Evolutionary conservation across 352 stramenopile genomes (phyloP).

Genomic region (Globisporangium nagaii): DNA sequence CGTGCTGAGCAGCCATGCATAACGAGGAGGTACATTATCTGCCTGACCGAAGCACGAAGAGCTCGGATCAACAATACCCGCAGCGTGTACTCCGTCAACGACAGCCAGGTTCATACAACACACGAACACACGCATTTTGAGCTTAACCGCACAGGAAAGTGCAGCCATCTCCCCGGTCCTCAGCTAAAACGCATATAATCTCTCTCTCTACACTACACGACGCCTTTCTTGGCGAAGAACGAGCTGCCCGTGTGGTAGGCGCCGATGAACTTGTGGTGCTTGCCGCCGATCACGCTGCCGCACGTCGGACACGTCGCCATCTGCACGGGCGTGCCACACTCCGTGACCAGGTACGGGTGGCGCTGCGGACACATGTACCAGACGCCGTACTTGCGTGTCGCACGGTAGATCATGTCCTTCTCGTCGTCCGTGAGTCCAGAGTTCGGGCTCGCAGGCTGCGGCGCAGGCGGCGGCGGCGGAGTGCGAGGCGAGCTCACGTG

Average conservation of each 20-base stretch:
- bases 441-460: conserved; percentile 5
- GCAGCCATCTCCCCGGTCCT: too few relatives aligned
- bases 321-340: conserved; percentile 21
- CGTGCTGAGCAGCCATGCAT: too few relatives aligned
- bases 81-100: too few relatives aligned
- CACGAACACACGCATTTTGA: too few relatives aligned
- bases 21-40: too few relatives aligned
- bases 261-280: conserved; percentile 8
- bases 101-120: neutral
- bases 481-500: neutral
- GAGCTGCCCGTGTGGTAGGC: conserved; percentile 4
- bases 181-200: too few relatives aligned
- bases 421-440: conserved; percentile 22
- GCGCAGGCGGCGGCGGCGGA: neutral
- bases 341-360: conserved; percentile 29
- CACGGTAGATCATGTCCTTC: conserved; percentile 23
- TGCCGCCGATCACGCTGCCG: conserved; percentile 19
- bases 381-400: conserved; percentile 5
- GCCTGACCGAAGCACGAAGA: too few relatives aligned
- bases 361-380: conserved; percentile 23
- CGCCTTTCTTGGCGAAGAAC: conserved; percentile 13
- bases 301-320: conserved; percentile 16
- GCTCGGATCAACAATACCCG: too few relatives aligned
- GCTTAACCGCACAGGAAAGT: too few relatives aligned
- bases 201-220: neutral